Evolutionary conservation across 2,329 filamentous ascomycete genomes (phyloP).

Genomic region (Neurospora crassa): DNA sequence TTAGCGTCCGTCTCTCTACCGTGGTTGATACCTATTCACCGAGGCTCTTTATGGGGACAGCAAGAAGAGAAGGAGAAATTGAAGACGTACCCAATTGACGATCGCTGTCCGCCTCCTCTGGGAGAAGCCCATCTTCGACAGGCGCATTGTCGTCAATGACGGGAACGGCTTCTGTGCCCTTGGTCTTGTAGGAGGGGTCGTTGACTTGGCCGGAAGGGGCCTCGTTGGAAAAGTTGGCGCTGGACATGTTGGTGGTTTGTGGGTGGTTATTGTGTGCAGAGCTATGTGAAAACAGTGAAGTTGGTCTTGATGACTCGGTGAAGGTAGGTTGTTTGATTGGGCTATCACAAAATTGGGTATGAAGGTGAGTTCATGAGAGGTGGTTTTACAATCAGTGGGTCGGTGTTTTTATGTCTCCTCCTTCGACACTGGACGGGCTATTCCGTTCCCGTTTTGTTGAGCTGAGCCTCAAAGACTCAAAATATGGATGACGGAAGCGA

Average conservation of each 20-base stretch:
- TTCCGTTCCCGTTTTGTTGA: neutral
- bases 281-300: too few species aligned
- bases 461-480: neutral
- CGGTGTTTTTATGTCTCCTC: too few species aligned
- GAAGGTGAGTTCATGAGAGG: too few species aligned
- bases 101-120: slow-evolving; percentile 8
- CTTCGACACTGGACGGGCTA: neutral
- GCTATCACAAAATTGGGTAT: too few species aligned
- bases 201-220: slow-evolving; percentile 9
- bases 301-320: too few species aligned
- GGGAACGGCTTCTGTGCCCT: slow-evolving; percentile 5
- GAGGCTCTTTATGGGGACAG: too few species aligned
- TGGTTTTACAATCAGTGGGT: too few species aligned
- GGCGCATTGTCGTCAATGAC: slow-evolving; percentile 12
- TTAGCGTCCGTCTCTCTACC: too few species aligned
- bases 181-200: slow-evolving; percentile 14
- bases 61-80: neutral
- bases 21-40: too few species aligned
- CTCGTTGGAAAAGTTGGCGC: slow-evolving; percentile 5
- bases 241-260: too few species aligned
- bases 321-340: too few species aligned
- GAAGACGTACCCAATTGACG: slow-evolving; percentile 9
- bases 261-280: too few species aligned
- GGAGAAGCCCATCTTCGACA: slow-evolving; percentile 5
- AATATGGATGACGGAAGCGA: neutral